Conservation (phyloP, 148 eudicot genomes). For the Tetragonia tetragonoides region DNA sequence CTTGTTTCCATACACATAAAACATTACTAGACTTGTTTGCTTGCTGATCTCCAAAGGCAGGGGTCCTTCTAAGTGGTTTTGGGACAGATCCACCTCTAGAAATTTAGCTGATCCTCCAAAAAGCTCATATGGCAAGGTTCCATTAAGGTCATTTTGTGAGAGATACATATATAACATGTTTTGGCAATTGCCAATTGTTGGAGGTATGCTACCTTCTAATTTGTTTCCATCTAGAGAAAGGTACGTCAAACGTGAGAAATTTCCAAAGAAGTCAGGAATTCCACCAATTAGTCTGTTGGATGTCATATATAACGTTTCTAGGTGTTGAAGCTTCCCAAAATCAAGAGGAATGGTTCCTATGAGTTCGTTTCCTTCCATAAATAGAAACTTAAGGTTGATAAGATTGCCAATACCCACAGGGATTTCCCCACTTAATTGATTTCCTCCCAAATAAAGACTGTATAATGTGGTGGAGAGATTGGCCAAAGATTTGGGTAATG, state of each 20-base stretch:
- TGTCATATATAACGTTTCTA: conserved; percentile 5
- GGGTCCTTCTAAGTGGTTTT: conserved; percentile 30
- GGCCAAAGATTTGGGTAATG: not conserved
- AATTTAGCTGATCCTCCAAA: conserved; percentile 23
- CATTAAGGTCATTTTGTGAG: conserved; percentile 29
- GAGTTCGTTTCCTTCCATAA: not conserved
- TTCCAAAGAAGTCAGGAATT: conserved; percentile 30
- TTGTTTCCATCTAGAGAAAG: conserved; percentile 12
- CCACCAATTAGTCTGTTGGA: conserved; percentile 25
- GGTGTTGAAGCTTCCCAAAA: conserved; percentile 23
- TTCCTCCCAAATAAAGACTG: not conserved
- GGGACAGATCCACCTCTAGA: conserved; percentile 11
- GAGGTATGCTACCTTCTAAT: conserved; percentile 29
- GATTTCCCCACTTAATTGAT: conserved; percentile 12
- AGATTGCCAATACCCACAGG: conserved; percentile 21
- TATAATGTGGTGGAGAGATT: conserved; percentile 17
- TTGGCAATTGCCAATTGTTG: conserved; percentile 32
- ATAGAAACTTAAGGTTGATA: not conserved
- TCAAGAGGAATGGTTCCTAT: too few species aligned
- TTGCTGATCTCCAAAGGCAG: conserved; percentile 24
- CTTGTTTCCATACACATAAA: conserved; percentile 32
- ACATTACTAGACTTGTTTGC: conserved; percentile 22
- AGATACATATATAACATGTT: conserved; percentile 25
- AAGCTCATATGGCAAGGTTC: conserved; percentile 26
- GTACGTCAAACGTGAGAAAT: conserved; percentile 9